Conservation (phyloP, 2,329 filamentous ascomycete genomes). For the Sporothrix mexicana region DNA sequence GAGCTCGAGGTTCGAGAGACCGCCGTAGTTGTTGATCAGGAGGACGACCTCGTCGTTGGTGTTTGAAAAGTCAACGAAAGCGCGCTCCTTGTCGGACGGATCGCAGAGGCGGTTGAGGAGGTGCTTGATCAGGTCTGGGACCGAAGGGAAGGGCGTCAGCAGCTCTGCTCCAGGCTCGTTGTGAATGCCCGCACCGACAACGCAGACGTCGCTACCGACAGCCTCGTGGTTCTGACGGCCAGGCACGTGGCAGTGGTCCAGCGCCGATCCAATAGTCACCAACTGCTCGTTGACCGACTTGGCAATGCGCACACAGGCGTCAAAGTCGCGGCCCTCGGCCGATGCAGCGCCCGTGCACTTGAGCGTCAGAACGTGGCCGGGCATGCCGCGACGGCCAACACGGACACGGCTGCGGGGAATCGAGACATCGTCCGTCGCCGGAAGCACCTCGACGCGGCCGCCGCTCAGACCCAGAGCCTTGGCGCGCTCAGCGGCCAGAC, state of each 20-base stretch:
- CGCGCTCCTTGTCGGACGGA: constrained; percentile 56
- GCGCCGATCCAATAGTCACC: constrained; percentile 62
- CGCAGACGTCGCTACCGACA: constrained; percentile 59
- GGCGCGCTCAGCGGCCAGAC: constrained; percentile 63
- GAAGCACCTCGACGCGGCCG: constrained; percentile 63
- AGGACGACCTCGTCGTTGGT: constrained; percentile 57
- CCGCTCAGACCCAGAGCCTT: constrained; percentile 57
- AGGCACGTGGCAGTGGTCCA: constrained; percentile 67
- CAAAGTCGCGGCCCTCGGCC: constrained; percentile 51
- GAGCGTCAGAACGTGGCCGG: constrained; percentile 64
- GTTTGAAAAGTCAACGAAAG: constrained; percentile 54
- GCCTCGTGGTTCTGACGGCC: constrained; percentile 56
- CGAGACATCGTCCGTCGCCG: constrained; percentile 65
- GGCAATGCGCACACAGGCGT: constrained; percentile 58
- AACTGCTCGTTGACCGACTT: constrained; percentile 57
- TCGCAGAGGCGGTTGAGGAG: constrained; percentile 55
- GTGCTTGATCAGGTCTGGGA: constrained; percentile 64
- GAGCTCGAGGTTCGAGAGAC: constrained; percentile 63
- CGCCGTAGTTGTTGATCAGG: constrained; percentile 65
- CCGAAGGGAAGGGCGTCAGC: constrained; percentile 58
- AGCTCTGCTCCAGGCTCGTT: constrained; percentile 68
- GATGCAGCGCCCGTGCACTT: constrained; percentile 62
- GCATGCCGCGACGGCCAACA: constrained; percentile 66
- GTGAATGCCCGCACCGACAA: constrained; percentile 69
- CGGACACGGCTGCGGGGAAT: constrained; percentile 63